phyloP scores from a whole-genome alignment of 768 basidiomycete genomes.

The Boletus coccyginus region DNA sequence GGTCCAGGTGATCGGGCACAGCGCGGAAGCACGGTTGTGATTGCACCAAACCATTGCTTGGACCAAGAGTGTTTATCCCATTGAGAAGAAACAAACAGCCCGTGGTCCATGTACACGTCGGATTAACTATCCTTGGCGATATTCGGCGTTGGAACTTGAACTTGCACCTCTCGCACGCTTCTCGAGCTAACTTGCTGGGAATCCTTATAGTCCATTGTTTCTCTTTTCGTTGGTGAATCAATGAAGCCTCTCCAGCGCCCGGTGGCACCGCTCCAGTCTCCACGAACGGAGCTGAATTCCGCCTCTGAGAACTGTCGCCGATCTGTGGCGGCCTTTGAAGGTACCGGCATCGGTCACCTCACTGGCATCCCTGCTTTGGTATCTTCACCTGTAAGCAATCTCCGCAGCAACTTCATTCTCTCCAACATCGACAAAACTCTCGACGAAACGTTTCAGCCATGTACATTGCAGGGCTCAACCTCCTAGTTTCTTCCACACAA shows the following conservation, averaged over 20 bases:
- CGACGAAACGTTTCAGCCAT: constrained; percentile 1
- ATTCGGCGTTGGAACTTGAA: not conserved
- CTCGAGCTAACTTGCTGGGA: constrained; percentile 1
- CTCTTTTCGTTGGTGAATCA: too few relatives aligned
- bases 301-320: too few relatives aligned
- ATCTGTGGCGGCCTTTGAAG: too few relatives aligned
- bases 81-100: constrained; percentile 1
- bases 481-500: constrained; percentile 1
- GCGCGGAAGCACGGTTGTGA: not conserved
- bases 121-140: not conserved
- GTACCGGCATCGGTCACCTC: too few relatives aligned
- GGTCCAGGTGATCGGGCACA: not conserved
- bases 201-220: too few relatives aligned
- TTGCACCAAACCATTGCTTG: not conserved
- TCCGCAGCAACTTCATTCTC: not conserved
- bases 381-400: too few relatives aligned
- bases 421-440: not conserved
- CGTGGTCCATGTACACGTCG: not conserved
- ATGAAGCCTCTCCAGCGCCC: too few relatives aligned
- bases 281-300: not conserved
- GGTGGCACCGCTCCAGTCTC: not conserved
- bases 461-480: constrained; percentile 4
- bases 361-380: not conserved
- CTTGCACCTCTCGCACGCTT: not conserved
- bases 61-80: not conserved